phyloP scores from a whole-genome alignment of 2,329 filamentous ascomycete species.

The Aspergillus tamarii region DNA sequence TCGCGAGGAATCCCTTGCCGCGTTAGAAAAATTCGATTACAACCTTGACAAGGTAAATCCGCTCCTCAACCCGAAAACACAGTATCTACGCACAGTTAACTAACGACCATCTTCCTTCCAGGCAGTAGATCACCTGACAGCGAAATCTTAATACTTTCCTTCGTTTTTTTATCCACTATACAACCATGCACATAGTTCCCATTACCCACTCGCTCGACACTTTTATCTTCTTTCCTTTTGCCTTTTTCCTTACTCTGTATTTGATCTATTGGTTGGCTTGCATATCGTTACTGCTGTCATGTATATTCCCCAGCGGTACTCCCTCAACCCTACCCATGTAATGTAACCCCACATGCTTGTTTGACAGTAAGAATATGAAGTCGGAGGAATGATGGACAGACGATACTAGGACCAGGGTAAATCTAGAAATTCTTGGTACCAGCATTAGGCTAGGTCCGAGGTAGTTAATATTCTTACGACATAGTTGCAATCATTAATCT shows the following conservation, averaged over 20 bases:
- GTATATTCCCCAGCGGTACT: constrained; percentile 18
- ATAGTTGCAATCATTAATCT: constrained; percentile 2
- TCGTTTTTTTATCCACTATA: constrained; percentile 3
- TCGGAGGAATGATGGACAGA: background rate
- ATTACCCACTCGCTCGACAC: constrained; percentile 18
- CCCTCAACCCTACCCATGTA: constrained; percentile 10
- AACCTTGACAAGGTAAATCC: constrained; percentile 85
- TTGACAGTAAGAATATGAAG: constrained; percentile 1
- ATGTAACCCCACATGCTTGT: constrained; percentile 8
- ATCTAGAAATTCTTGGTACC: background rate
- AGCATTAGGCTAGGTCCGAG: background rate
- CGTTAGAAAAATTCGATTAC: constrained; percentile 93
- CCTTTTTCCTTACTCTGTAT: constrained; percentile 12
- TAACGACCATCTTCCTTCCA: constrained; percentile 16
- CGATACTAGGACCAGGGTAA: background rate
- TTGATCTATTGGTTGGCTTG: constrained; percentile 12
- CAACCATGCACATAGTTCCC: constrained; percentile 23
- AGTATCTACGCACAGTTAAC: constrained; percentile 9
- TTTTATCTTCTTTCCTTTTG: constrained; percentile 21
- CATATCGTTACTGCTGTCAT: constrained; percentile 21
- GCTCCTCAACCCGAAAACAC: too few relatives aligned
- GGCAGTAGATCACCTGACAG: constrained; percentile 47
- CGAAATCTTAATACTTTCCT: constrained; percentile 38
- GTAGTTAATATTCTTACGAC: constrained; percentile 11
- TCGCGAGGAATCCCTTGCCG: constrained; percentile 71